A percentile compares a stretch with the other conserved stretches of the same genome.
phyloP scores from a whole-genome alignment of 345 rosid species.

The Eucalyptus regnans region DNA sequence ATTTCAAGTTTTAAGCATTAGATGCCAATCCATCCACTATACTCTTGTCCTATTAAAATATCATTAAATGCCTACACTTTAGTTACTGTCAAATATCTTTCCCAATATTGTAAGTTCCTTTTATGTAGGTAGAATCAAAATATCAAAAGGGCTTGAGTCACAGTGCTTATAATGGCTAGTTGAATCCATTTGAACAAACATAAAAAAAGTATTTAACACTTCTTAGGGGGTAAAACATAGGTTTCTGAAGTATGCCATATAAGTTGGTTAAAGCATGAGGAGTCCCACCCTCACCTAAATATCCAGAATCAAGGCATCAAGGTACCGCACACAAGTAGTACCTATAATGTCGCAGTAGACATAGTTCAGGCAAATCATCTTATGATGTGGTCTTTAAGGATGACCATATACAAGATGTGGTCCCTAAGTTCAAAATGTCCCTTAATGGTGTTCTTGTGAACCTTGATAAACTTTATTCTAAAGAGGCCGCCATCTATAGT shows the following conservation, averaged over 20 bases:
- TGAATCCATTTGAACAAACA: not conserved
- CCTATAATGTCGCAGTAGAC: not conserved
- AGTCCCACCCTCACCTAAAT: not conserved
- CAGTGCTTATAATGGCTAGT: not conserved
- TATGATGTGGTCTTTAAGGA: not conserved
- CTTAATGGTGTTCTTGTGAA: not conserved
- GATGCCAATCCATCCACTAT: not conserved
- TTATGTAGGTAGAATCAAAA: not conserved
- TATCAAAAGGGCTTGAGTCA: not conserved
- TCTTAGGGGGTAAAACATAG: not conserved
- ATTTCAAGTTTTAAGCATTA: not conserved
- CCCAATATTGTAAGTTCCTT: not conserved
- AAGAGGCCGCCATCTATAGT: not conserved
- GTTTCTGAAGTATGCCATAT: not conserved
- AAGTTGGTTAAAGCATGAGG: not conserved
- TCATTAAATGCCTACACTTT: not conserved
- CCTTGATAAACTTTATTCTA: not conserved
- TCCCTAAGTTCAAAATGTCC: not conserved
- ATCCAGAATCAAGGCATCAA: not conserved
- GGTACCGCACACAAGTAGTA: not conserved
- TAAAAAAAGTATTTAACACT: not conserved
- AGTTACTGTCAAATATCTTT: not conserved
- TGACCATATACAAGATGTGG: not conserved
- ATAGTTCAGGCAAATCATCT: not conserved
- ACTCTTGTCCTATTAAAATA: not conserved